These are phyloP conservation scores for Prunus kanzakura DNA, from an alignment of 306 rosid species.

Conservation along the genomic window DNA sequence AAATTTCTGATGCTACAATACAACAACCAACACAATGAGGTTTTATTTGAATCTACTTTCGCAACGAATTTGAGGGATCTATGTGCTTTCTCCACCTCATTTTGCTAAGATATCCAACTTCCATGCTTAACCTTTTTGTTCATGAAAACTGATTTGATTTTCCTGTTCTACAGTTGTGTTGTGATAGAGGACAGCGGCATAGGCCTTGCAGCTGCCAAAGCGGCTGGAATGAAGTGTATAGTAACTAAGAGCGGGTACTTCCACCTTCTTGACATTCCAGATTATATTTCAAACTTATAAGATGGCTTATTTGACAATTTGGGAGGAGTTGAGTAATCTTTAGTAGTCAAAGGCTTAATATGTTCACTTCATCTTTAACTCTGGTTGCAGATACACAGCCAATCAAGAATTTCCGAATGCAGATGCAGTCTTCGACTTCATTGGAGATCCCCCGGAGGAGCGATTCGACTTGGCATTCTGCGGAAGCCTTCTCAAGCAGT, in stretches of 20 bases:
- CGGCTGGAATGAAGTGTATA: conserved; percentile 91
- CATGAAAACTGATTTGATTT: not conserved
- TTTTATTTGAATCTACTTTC: not conserved
- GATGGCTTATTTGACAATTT: not conserved
- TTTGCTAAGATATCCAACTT: not conserved
- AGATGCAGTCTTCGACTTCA: conserved; percentile 86
- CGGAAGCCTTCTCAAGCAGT: conserved; percentile 82
- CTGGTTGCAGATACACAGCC: conserved; percentile 72
- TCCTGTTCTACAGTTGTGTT: conserved; percentile 64
- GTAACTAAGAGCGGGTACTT: conserved; percentile 86
- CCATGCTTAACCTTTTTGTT: not conserved
- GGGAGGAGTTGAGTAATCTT: not conserved
- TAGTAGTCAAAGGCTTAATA: not conserved
- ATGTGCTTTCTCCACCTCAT: too few relatives aligned
- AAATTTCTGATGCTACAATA: conserved; percentile 42
- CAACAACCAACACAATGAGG: conserved; percentile 9
- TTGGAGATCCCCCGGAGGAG: conserved; percentile 96
- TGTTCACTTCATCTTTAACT: conserved; percentile 1
- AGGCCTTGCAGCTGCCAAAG: conserved; percentile 95
- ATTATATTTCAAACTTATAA: not conserved
- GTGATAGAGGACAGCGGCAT: conserved; percentile 96
- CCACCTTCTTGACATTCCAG: not conserved
- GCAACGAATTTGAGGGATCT: conserved; percentile 13
- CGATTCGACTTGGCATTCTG: conserved; percentile 86
- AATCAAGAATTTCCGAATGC: conserved; percentile 82